Evolutionary conservation across 208 protist species (phyloP).

Genomic region (Leishmania turanica): DNA sequence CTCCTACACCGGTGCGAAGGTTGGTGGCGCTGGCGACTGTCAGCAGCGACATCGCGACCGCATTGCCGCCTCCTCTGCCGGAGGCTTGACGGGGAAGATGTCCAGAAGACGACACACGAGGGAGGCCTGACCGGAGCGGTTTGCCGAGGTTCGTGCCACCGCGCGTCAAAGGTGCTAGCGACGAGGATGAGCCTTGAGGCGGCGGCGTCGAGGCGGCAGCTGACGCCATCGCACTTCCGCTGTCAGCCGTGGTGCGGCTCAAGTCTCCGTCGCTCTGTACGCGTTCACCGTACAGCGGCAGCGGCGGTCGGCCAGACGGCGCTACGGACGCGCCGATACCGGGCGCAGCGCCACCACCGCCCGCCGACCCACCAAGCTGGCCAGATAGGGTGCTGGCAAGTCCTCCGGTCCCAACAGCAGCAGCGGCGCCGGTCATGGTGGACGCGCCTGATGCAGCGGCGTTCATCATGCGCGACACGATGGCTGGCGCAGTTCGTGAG

Average conservation of each 20-base stretch:
- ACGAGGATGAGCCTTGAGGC: background rate
- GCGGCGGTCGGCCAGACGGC: constrained; percentile 8
- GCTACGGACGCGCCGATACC: background rate
- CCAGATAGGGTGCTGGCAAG: background rate
- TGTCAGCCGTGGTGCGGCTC: background rate
- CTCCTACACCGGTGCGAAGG: background rate
- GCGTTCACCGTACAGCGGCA: constrained; percentile 19
- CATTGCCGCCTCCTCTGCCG: background rate
- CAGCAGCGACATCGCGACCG: background rate
- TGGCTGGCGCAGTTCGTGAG: constrained; percentile 37
- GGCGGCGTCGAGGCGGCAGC: no score
- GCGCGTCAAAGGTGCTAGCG: background rate
- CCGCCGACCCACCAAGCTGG: background rate
- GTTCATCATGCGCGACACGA: constrained; percentile 33
- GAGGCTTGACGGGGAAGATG: background rate
- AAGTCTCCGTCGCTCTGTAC: constrained; percentile 18
- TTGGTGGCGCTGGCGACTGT: background rate
- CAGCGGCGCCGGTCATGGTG: background rate
- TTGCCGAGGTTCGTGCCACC: background rate
- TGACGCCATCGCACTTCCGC: background rate
- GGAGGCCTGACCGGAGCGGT: background rate
- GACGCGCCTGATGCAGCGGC: constrained; percentile 5
- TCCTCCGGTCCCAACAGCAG: background rate
- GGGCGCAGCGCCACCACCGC: background rate
- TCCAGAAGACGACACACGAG: background rate